phyloP scores from a whole-genome alignment of 345 rosid genomes.

The Fremontodendron californicum region DNA sequence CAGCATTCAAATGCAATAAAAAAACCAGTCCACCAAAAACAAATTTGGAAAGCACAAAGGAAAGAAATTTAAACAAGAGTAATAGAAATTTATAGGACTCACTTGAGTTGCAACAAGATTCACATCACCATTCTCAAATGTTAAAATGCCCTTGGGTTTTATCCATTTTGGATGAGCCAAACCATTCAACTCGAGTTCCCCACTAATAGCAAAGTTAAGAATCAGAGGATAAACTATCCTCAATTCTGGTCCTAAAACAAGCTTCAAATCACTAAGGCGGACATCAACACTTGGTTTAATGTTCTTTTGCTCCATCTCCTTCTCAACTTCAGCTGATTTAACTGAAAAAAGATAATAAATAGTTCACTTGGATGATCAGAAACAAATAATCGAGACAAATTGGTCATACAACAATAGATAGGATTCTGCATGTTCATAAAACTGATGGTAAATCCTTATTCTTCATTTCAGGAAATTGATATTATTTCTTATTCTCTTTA shows the following conservation, averaged over 20 bases:
- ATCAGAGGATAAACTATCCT: conserved; percentile 90
- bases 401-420: neutral
- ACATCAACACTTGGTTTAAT: conserved; percentile 79
- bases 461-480: neutral
- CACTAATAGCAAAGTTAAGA: conserved; percentile 90
- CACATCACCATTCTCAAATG: conserved; percentile 96
- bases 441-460: neutral
- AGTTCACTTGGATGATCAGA: neutral
- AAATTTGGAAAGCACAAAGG: conserved; percentile 1
- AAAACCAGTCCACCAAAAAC: conserved; percentile 10
- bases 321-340: conserved; percentile 64
- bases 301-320: conserved; percentile 60
- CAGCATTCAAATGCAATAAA: conserved; percentile 11
- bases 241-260: conserved; percentile 91
- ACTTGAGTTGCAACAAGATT: conserved; percentile 98
- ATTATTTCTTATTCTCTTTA: neutral
- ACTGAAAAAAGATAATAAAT: conserved; percentile 38
- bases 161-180: conserved; percentile 85
- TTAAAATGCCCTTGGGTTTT: conserved; percentile 81
- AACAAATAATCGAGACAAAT: neutral
- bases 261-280: conserved; percentile 86
- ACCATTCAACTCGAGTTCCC: conserved; percentile 89
- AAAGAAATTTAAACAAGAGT: neutral
- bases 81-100: conserved; percentile 23
- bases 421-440: neutral